Evolutionary conservation across 2,329 filamentous ascomycete genomes (phyloP), one percentile per base, ranked within the genome.

Genomic region (Hypoxylon sp.): DNA sequence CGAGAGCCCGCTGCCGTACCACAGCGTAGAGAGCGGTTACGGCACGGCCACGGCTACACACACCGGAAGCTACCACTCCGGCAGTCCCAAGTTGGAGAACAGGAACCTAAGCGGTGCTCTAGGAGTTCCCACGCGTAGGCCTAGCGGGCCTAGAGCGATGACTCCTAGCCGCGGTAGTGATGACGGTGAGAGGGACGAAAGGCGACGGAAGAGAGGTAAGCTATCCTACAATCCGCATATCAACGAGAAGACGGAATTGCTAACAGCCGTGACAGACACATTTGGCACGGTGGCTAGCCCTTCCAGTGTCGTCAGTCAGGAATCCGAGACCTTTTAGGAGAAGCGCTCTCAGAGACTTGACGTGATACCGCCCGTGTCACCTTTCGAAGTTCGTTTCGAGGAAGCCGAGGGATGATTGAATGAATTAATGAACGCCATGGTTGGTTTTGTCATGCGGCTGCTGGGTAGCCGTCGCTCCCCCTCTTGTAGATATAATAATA

Each of bases 141-240:
- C 84, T 20, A 86, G 82, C 49, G 84, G 84, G 18, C 84, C 84
- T 11, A 74, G 84, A 61, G 83, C 83, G 15, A 87, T 87, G 84
- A 86, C 83, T 4, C 83, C 84, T 0, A 84, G 71, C 11, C 72
- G 70, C 54, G 70, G 71, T 46, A 73, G 80, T 42, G 78, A 81
- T 37, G 80, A 80, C 55, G 75, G 74, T 17, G 75, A 75, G 7
- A 73, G 73, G 50, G 78, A 78, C 21, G 81, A 82, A 59, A 76
- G 80, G 62, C 75, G 82, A 64, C 77, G 81, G 37, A 87, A 86
- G 76, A 79, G 84, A 80, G 81, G 84, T 87, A 75, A 69, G 79
- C 66, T 20, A 45, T 5, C 11, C 8, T 24, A 41, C 2, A n/a
- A 17, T 9, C 38, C 2, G 15, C 21, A 13, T 3, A 13, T 23